A percentile compares a stretch with the other conserved stretches of the same genome.
Evolutionary conservation across 2,329 filamentous ascomycete genomes (phyloP).

Genomic region (Phyllosticta citriasiana): DNA sequence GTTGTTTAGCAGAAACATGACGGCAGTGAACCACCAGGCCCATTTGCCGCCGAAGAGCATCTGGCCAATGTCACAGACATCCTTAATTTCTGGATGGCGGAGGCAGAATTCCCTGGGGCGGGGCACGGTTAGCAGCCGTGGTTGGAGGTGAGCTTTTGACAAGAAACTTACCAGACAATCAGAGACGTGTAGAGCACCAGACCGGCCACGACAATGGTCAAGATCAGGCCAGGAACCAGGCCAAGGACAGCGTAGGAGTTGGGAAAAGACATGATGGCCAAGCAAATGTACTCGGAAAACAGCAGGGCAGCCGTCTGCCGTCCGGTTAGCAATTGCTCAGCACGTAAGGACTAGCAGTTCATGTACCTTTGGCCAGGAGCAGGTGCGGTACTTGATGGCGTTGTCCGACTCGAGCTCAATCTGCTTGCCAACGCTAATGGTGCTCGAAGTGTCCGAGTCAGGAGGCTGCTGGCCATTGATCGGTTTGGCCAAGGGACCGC

Average conservation of each 20-base stretch:
- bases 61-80: constrained; percentile 92
- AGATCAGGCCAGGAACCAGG: constrained; percentile 73
- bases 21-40: constrained; percentile 57
- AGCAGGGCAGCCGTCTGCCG: constrained; percentile 66
- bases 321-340: background rate
- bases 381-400: constrained; percentile 84
- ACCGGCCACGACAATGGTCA: constrained; percentile 68
- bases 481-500: constrained; percentile 25
- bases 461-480: constrained; percentile 18
- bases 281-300: constrained; percentile 91
- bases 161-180: constrained; percentile 45
- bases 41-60: constrained; percentile 77
- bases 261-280: constrained; percentile 91
- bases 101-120: constrained; percentile 71
- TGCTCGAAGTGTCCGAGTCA: constrained; percentile 30
- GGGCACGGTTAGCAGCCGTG: background rate
- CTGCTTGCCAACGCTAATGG: constrained; percentile 50
- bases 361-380: constrained; percentile 69
- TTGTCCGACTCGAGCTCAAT: constrained; percentile 66
- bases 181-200: constrained; percentile 77
- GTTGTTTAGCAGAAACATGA: constrained; percentile 92
- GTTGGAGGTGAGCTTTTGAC: background rate
- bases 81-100: constrained; percentile 79
- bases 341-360: constrained; percentile 34
- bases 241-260: constrained; percentile 86